Evolutionary conservation across 2,329 filamentous ascomycete genomes (phyloP), one percentile per base, ranked within the genome.

Genomic region (Penicillium digitatum): DNA sequence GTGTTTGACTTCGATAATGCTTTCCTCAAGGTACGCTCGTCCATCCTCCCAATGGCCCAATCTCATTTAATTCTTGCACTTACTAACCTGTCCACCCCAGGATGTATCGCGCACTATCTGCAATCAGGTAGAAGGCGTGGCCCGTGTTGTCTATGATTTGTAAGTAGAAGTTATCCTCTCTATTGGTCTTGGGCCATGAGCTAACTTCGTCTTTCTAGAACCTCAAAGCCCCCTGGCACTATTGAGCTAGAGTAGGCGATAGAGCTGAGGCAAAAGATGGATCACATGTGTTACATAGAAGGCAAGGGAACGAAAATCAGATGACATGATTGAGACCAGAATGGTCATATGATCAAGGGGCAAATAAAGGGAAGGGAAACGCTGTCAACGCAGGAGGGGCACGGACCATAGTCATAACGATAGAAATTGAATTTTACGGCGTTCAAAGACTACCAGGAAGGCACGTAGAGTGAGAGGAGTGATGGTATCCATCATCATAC

Each of bases 61-160:
- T 10, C 3, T 9, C 8, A 1, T 40, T 26, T 2, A 2, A 10
- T 4, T 10, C 3, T 7, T 26, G 26, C 22, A 26, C 8, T 26
- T 40, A 26, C 38, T n/a, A 5, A 40, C 8, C 3, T 26, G 2
- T 26, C 14, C n/a, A 24, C 11, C 12, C 38, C 5, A 37, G 16
- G n/a, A 48, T 8, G 32, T 48, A 5, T 37, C 32, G 32, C 43
- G 43, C 18, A n/a, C 29, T 11, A 37, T 48, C 18, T 35, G 31
- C 44, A 48, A 48, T 4, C 16, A 48, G 45, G 45, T 48, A 1
- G 45, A 48, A 11, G 45, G 45, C 6, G 45, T 48, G 3, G 11
- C 22, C 45, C 45, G 45, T 48, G 45, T 48, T 37, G 45, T 27
- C 22, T 48, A 48, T 14, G 45, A 48, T 18, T 37, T 48, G 29